Base-by-base conservation (phyloP, 257 asterid genomes). In the Hygrophila difformis region DNA sequence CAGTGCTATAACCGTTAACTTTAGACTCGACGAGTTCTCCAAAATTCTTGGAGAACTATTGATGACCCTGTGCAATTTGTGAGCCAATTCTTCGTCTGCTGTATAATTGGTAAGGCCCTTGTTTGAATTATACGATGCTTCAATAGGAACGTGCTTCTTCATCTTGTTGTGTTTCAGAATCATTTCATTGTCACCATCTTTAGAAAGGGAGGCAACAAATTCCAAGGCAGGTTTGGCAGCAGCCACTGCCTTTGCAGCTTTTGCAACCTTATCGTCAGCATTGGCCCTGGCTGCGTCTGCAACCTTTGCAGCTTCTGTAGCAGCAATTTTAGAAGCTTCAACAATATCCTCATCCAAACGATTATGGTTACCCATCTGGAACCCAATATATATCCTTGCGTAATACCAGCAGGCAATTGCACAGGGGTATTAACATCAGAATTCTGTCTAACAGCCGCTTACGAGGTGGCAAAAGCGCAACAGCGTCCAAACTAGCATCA, bases 381-480 rank as follows among this genome's bases (percentile, higher is more conserved):
- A 66, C 62, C n/a, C n/a, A n/a, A n/a, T n/a, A n/a, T n/a, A n/a
- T n/a, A n/a, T n/a, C n/a, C n/a, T n/a, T n/a, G n/a, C n/a, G n/a
- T n/a, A n/a, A n/a, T n/a, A n/a, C n/a, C n/a, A n/a, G n/a, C n/a
- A n/a, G 82, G 61, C 13, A 9, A 33, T 14, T 22, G 64, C 0
- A 68, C 41, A n/a, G 79, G 76, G 44, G 72, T 69, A 68, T 66
- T 75, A 49, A 70, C 73, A 69, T 87, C 96, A 18, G 76, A 77
- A 56, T 52, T 81, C 75, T 84, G 93, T 53, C 93, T 78, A 88
- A 69, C 45, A 84, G 91, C 31, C 97, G 78, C 66, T 88, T 88
- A 36, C 97, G 76, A 47, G 97, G 97, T 23, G 97, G 97, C 70
- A 88, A 71, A 68, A 74, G 95, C 40, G 93, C 85, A 76, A 84